Conservation (phyloP, 2,329 filamentous ascomycete genomes). For the Exserohilum rostratum region DNA sequence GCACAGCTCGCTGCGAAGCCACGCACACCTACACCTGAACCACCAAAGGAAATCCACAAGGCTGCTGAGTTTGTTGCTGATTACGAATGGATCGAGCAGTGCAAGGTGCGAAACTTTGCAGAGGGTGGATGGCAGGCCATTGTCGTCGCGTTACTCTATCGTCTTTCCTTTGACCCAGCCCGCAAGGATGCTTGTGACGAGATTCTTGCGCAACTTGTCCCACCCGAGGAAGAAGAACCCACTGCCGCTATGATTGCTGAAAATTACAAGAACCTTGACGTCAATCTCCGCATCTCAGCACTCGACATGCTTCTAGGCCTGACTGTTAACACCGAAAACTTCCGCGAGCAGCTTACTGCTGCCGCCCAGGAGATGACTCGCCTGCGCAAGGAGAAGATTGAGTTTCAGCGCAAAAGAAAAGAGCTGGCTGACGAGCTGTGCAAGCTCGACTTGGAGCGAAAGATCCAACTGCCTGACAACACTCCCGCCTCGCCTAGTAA, state of each 20-base stretch:
- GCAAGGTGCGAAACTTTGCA: slow-evolving; percentile 82
- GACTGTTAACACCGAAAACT: slow-evolving; percentile 81
- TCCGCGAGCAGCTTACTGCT: slow-evolving; percentile 88
- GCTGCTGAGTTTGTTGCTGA: slow-evolving; percentile 76
- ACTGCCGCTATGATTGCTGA: slow-evolving; percentile 73
- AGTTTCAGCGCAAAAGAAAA: slow-evolving; percentile 80
- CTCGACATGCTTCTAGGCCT: slow-evolving; percentile 87
- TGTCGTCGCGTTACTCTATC: slow-evolving; percentile 83
- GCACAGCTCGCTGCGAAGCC: slow-evolving; percentile 54
- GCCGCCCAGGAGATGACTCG: slow-evolving; percentile 94
- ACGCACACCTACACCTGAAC: slow-evolving; percentile 48
- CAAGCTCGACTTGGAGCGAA: slow-evolving; percentile 72
- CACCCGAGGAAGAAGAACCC: slow-evolving; percentile 73
- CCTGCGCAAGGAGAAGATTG: slow-evolving; percentile 94
- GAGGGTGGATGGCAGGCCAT: slow-evolving; percentile 92
- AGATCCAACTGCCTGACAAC: slow-evolving; percentile 75
- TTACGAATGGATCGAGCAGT: slow-evolving; percentile 83
- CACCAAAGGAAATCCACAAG: slow-evolving; percentile 58
- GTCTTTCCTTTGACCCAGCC: slow-evolving; percentile 77
- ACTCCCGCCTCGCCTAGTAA: slow-evolving; percentile 66
- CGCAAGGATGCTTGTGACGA: slow-evolving; percentile 76
- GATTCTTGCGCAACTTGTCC: slow-evolving; percentile 80
- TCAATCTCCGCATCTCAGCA: slow-evolving; percentile 80
- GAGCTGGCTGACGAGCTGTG: slow-evolving; percentile 71
- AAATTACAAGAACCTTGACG: slow-evolving; percentile 76